Evolutionary conservation across 2,329 filamentous ascomycete genomes (phyloP).

Genomic region (Ambrosiella beaveri): DNA sequence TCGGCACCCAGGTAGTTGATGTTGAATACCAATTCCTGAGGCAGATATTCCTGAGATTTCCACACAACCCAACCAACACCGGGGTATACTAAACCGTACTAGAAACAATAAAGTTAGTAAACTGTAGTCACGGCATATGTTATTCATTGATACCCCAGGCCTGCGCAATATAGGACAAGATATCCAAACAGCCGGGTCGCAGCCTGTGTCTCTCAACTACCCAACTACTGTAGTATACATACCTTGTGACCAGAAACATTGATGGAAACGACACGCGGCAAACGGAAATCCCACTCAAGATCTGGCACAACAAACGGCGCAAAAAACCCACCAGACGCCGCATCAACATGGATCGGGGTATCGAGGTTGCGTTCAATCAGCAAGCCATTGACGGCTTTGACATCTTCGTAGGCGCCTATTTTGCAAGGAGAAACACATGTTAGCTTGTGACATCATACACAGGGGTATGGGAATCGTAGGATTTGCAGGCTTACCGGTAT

Average conservation of each 20-base stretch:
- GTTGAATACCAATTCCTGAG: constrained; percentile 90
- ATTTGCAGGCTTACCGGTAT: constrained; percentile 43
- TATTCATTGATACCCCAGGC: background rate
- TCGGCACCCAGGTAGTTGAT: constrained; percentile 97
- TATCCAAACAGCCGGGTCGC: background rate
- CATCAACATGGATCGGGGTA: constrained; percentile 82
- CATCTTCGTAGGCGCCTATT: constrained; percentile 64
- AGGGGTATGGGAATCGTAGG: background rate
- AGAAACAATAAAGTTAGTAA: background rate
- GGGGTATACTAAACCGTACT: constrained; percentile 57
- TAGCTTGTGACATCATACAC: background rate
- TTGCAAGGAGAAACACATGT: background rate
- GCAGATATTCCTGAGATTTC: constrained; percentile 67
- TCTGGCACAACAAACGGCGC: constrained; percentile 76
- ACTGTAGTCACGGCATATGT: background rate
- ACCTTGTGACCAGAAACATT: constrained; percentile 86
- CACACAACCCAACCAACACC: constrained; percentile 91
- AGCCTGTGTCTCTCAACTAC: background rate
- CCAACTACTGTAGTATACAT: background rate
- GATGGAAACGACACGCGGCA: constrained; percentile 79
- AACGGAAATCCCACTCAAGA: constrained; percentile 80
- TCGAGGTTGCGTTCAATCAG: constrained; percentile 59
- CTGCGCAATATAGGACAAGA: background rate
- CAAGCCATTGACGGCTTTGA: constrained; percentile 80
- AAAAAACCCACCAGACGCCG: constrained; percentile 82